Evolutionary conservation across 75 land plant species (phyloP).

Genomic region (Picea sitchensis): DNA sequence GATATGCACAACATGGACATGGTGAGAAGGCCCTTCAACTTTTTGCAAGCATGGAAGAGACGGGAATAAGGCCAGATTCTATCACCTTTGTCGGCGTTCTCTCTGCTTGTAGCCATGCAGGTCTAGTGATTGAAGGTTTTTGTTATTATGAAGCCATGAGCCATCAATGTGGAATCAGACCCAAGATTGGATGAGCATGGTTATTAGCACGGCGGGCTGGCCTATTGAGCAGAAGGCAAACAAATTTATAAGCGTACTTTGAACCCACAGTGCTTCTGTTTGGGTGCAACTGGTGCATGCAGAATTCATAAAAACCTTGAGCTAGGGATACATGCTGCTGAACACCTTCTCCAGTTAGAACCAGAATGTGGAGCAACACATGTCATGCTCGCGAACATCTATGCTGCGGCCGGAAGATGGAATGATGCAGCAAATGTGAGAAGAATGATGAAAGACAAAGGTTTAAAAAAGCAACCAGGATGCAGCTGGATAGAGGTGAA

Average conservation of each 20-base stretch:
- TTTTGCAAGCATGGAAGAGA: constrained; percentile 8
- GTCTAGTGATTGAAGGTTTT: constrained; percentile 7
- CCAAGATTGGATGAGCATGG: constrained; percentile 11
- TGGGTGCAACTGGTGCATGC: constrained; percentile 26
- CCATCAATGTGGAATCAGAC: not conserved
- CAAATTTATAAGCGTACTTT: not conserved
- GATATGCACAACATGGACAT: constrained; percentile 14
- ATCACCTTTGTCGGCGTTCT: constrained; percentile 5
- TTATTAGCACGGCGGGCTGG: too few species aligned
- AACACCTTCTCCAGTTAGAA: not conserved
- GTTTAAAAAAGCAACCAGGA: constrained; percentile 1
- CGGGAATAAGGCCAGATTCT: constrained; percentile 11
- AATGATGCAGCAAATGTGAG: constrained; percentile 6
- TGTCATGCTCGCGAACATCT: constrained; percentile 19
- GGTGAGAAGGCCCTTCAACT: constrained; percentile 3
- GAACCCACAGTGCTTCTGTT: constrained; percentile 7
- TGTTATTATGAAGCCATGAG: constrained; percentile 9
- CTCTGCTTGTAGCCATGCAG: constrained; percentile 9
- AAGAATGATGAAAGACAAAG: constrained; percentile 1
- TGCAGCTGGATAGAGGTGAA: constrained; percentile 14
- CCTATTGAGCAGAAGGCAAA: not conserved
- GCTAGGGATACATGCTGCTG: constrained; percentile 9
- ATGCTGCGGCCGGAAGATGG: constrained; percentile 6
- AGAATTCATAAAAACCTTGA: constrained; percentile 15
- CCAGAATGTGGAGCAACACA: constrained; percentile 6